Evolutionary conservation across 1,284 basidiomycete genomes (phyloP).

Genomic region (Xanthoconium separans): DNA sequence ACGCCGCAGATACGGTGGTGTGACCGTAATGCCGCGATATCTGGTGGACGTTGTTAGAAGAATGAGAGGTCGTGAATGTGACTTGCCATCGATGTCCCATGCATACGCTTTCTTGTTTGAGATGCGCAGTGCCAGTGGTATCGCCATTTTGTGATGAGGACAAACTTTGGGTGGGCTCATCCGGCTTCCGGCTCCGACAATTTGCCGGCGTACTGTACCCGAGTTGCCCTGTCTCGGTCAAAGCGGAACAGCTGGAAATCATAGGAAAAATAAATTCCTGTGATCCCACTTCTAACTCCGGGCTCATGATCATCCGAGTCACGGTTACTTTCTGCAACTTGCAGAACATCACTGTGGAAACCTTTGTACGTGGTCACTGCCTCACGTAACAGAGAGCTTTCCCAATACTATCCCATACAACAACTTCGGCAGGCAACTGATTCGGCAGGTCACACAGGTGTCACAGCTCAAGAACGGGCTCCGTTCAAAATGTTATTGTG

Average conservation of each 20-base stretch:
- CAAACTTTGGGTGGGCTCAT: background rate
- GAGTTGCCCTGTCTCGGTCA: background rate
- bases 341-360: no score
- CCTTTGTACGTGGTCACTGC: background rate
- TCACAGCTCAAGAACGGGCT: no score
- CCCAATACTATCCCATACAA: no score
- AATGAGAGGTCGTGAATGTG: background rate
- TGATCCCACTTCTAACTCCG: background rate
- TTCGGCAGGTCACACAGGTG: no score
- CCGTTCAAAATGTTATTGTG: no score
- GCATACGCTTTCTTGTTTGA: conserved; percentile 72
- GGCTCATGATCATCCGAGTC: no score
- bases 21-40: conserved; percentile 75
- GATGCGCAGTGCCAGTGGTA: conserved; percentile 57
- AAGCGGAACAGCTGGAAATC: no score
- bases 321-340: no score
- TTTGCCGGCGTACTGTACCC: no score
- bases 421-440: no score
- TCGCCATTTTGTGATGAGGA: conserved; percentile 1
- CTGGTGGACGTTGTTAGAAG: conserved; percentile 40
- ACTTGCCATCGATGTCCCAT: conserved; percentile 74
- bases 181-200: conserved; percentile 18
- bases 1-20: conserved; percentile 84
- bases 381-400: background rate
- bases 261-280: no score